Evolutionary conservation across 495 filamentous ascomycete genomes (phyloP).

Genomic region (Clohesyomyces aquaticus): DNA sequence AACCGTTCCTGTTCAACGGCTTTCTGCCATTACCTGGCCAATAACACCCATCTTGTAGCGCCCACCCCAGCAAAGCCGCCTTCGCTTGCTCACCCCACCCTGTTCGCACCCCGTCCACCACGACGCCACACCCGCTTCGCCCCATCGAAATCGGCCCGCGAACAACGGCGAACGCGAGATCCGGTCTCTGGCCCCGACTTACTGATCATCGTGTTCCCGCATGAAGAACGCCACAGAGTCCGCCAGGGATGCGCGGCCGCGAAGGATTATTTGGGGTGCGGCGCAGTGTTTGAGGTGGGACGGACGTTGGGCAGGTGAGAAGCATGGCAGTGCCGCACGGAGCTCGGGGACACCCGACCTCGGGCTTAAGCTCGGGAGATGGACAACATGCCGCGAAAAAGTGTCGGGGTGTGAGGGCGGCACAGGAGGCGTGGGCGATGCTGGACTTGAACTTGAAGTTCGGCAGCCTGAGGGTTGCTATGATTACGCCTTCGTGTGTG

Average conservation of each 20-base stretch:
- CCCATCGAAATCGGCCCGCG: background rate
- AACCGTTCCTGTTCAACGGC: no score
- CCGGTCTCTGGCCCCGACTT: background rate
- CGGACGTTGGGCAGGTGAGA: no score
- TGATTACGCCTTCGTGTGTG: no score
- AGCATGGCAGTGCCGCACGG: no score
- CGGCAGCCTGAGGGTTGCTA: no score
- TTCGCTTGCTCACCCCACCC: background rate
- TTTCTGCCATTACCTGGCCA: background rate
- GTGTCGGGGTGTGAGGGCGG: background rate
- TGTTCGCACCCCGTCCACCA: background rate
- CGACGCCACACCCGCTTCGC: background rate
- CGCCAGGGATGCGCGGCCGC: no score
- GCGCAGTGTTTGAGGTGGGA: no score
- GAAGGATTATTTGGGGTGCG: background rate
- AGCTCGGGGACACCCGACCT: no score
- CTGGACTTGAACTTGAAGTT: no score
- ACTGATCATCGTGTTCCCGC: background rate
- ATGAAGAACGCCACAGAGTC: background rate
- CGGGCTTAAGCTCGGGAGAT: no score
- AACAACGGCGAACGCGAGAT: background rate
- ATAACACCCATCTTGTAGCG: background rate
- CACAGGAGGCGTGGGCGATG: background rate
- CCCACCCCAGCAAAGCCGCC: background rate
- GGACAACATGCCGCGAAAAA: background rate